Evolutionary conservation across 768 basidiomycete genomes (phyloP).

Genomic region (Rhodotorula kratochvilovae): DNA sequence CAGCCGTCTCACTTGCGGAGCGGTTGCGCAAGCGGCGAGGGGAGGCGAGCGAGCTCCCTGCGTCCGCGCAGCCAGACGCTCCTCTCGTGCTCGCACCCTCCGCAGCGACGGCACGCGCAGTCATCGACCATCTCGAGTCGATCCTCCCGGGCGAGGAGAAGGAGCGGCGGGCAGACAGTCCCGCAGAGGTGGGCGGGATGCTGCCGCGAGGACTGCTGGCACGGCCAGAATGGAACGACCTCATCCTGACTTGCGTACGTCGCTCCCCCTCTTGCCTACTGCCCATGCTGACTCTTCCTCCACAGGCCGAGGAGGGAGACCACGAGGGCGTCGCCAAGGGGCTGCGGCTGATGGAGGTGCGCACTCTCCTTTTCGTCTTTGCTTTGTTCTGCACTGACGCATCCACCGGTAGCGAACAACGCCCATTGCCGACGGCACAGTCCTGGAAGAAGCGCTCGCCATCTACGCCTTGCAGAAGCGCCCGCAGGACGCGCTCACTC

Average conservation of each 20-base stretch:
- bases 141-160: not conserved
- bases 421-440: constrained; percentile 51
- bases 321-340: constrained; percentile 53
- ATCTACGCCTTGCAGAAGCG: constrained; percentile 55
- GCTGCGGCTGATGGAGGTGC: constrained; percentile 57
- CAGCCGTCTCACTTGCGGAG: not conserved
- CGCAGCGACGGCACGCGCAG: not conserved
- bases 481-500: constrained; percentile 52
- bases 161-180: too few relatives aligned
- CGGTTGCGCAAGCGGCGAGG: constrained; percentile 3
- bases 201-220: constrained; percentile 56
- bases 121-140: not conserved
- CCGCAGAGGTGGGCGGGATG: not conserved
- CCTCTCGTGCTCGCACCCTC: not conserved
- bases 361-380: not conserved
- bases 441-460: constrained; percentile 54
- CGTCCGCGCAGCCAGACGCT: not conserved
- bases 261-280: not conserved
- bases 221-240: constrained; percentile 55
- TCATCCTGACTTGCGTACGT: constrained; percentile 57
- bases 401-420: constrained; percentile 50
- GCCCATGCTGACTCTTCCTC: not conserved
- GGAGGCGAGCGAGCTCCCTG: not conserved
- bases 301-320: constrained; percentile 56
- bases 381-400: not conserved